Base-by-base conservation (phyloP, 2,329 filamentous ascomycete genomes). In the Curvularia eragrostidis region DNA sequence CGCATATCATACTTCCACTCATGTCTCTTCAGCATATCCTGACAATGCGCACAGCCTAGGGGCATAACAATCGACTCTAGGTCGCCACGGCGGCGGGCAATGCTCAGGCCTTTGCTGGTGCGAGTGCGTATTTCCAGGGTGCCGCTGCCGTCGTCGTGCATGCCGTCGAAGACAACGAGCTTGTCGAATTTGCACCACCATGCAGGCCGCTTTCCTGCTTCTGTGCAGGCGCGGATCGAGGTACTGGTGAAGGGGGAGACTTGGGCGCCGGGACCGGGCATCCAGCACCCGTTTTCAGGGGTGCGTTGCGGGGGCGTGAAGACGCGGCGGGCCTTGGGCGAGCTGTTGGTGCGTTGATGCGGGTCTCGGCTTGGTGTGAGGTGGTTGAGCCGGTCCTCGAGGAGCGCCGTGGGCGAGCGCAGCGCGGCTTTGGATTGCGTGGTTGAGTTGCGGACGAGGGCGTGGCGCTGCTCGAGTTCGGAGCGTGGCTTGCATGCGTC, bases 181-280 rank as follows among this genome's bases (percentile, higher is more conserved):
- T 69, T 71, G 41, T 76, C 73, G 32, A 69, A 62, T 44, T 74
- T 74, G 50, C 73, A 75, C 73, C 73, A 75, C 73, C 73, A 75
- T 4, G 71, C 68, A 1, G 73, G 70, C 2, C 68, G 58, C 5
- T 58, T 47, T 2, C 48, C 48, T 4, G 59, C 51, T 38, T 70
- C 67, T 2, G 72, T 75, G 5, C 61, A 53, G 7, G 71, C 72
- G 15, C 72, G 65, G 0, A 75, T 66, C 1, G 64, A 67, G 8
- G 65, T 62, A 43, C 73, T 72, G 1, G 59, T 65, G 39, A 75
- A 74, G 0, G 67, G 61, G 8, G 54, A 60, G 32, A 63, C 34
- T 5, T 68, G 65, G 1, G 56, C 63, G 2, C 56, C 61, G 2
- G 73, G 72, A 10, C 65, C 66, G 0, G 72, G 72, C 3, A 75